These are phyloP conservation scores for Babesia gibsoni DNA, from an alignment of 169 alveolate genomes.

Conservation along the genomic window DNA sequence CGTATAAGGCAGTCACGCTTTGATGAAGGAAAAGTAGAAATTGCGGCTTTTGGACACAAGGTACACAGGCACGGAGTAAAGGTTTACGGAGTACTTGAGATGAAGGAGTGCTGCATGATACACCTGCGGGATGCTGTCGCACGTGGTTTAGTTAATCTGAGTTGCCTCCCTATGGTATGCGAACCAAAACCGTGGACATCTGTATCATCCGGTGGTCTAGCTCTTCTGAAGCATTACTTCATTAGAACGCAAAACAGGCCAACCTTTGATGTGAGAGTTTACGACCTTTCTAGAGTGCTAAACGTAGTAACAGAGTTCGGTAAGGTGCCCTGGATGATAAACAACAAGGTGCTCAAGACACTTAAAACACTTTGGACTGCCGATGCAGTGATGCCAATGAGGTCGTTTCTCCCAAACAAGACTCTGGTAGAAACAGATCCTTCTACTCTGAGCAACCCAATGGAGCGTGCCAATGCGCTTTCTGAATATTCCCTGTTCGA, in stretches of 20 bases:
- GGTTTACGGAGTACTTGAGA: constrained; percentile 72
- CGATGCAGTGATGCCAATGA: constrained; percentile 50
- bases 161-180: constrained; percentile 74
- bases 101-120: constrained; percentile 74
- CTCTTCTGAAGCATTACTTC: constrained; percentile 67
- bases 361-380: constrained; percentile 55
- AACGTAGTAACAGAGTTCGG: constrained; percentile 65
- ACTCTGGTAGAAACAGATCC: constrained; percentile 14
- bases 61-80: constrained; percentile 65
- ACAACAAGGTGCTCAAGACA: constrained; percentile 53
- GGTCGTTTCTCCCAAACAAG: constrained; percentile 35
- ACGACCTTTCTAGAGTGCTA: constrained; percentile 64
- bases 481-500: constrained; percentile 70
- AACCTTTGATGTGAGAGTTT: constrained; percentile 66
- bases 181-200: constrained; percentile 72
- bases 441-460: constrained; percentile 1
- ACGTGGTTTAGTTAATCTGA: constrained; percentile 61
- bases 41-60: constrained; percentile 69
- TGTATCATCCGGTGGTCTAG: constrained; percentile 65
- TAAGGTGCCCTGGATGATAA: constrained; percentile 69
- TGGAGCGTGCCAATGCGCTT: constrained; percentile 61
- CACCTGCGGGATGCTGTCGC: constrained; percentile 70
- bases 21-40: constrained; percentile 68
- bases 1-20: constrained; percentile 51
- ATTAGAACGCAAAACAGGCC: constrained; percentile 68